A percentile compares a stretch with the other conserved stretches of the same genome.
Evolutionary conservation across 176 grass and related monocot species (phyloP).

Genomic region (Pontederia paniculata): DNA sequence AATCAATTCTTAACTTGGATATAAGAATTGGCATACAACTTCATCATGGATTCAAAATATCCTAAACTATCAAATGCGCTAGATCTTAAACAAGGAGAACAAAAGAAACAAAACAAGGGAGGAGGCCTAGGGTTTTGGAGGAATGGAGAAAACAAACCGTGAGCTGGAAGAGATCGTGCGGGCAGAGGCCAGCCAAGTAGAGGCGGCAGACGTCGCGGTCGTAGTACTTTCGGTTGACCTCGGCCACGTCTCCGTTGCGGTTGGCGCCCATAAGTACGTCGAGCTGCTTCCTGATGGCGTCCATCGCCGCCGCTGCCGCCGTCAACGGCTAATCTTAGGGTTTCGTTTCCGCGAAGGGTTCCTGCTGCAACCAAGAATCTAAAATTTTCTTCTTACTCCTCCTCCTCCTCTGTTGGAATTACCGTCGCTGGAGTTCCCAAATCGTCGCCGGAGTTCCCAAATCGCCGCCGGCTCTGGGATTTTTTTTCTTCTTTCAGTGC

Average conservation of each 20-base stretch:
- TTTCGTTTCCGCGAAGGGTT: neutral
- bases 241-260: constrained; percentile 69
- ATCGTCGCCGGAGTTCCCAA: too few species aligned
- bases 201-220: constrained; percentile 92
- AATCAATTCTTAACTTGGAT: too few species aligned
- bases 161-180: constrained; percentile 97
- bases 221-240: constrained; percentile 84
- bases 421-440: too few species aligned
- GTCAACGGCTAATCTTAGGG: neutral
- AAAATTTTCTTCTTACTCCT: neutral
- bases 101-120: neutral
- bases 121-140: neutral
- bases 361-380: neutral
- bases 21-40: too few species aligned
- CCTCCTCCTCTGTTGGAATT: too few species aligned
- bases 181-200: constrained; percentile 75
- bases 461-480: too few species aligned
- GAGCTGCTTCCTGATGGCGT: constrained; percentile 84
- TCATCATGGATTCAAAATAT: too few species aligned
- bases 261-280: constrained; percentile 97
- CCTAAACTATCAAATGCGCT: neutral
- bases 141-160: constrained; percentile 30
- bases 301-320: constrained; percentile 26
- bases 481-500: too few species aligned
- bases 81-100: neutral